phyloP scores from a whole-genome alignment of 768 basidiomycete genomes.

The Saitozyma sp. region DNA sequence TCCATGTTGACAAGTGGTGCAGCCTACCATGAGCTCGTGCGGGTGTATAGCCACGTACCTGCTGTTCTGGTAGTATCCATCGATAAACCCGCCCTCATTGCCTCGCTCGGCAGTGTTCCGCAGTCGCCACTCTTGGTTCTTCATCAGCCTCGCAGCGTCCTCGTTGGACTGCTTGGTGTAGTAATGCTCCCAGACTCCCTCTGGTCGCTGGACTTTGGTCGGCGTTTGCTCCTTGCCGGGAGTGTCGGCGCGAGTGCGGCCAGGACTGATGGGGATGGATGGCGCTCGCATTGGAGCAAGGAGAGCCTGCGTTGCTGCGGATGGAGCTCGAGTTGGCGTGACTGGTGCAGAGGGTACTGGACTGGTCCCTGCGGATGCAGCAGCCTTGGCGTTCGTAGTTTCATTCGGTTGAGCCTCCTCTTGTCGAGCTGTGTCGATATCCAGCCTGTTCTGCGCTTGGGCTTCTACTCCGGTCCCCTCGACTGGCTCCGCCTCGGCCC shows the following conservation, averaged over 20 bases:
- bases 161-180: conserved; percentile 69
- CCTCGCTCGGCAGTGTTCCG: conserved; percentile 73
- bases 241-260: conserved; percentile 3
- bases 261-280: conserved; percentile 26
- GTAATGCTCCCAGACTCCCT: conserved; percentile 63
- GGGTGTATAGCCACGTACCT: conserved; percentile 29
- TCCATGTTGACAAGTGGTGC: conserved; percentile 91
- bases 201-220: conserved; percentile 30
- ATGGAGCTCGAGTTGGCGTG: not conserved
- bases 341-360: not conserved
- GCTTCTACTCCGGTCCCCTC: conserved; percentile 13
- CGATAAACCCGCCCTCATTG: conserved; percentile 75
- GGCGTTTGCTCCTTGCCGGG: conserved; percentile 19
- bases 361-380: not conserved
- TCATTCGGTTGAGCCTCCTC: not conserved
- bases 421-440: too few species aligned
- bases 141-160: conserved; percentile 74
- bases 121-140: conserved; percentile 78
- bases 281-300: conserved; percentile 2
- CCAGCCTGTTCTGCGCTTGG: too few species aligned
- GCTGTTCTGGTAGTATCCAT: conserved; percentile 69
- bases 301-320: not conserved
- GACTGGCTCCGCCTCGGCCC: conserved; percentile 4
- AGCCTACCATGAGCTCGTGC: conserved; percentile 58
- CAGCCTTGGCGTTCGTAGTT: not conserved